These are phyloP conservation scores for Phascolomyces articulosus DNA, from an alignment of 371 early-diverging fungal genomes.

Conservation along the genomic window DNA sequence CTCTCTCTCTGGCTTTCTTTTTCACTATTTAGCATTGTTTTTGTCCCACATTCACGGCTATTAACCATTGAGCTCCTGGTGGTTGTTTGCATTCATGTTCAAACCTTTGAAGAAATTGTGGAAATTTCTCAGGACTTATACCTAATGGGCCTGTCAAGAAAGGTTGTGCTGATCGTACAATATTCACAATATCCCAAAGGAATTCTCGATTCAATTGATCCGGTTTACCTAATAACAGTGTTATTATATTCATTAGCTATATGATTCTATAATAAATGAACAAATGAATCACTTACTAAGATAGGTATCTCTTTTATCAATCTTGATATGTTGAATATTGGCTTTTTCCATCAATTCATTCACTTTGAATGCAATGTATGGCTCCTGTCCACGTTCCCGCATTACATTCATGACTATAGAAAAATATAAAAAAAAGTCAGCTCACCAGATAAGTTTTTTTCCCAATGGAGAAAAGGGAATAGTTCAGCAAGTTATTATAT, in stretches of 20 bases:
- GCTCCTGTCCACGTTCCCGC: conserved; percentile 47
- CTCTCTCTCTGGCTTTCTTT: no score
- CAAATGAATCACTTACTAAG: conserved; percentile 24
- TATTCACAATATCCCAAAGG: conserved; percentile 21
- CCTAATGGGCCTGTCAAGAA: conserved; percentile 22
- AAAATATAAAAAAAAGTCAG: no score
- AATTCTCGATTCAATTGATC: conserved; percentile 24
- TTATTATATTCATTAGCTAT: not conserved
- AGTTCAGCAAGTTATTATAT: no score
- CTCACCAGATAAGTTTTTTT: no score
- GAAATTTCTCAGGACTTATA: conserved; percentile 18
- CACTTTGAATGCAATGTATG: conserved; percentile 48
- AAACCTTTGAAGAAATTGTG: conserved; percentile 19
- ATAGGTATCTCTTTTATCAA: conserved; percentile 19
- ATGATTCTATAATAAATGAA: not conserved
- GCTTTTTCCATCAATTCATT: conserved; percentile 28
- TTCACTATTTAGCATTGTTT: conserved; percentile 4
- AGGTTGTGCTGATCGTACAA: conserved; percentile 23
- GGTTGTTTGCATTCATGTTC: conserved; percentile 18
- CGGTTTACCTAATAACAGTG: conserved; percentile 12
- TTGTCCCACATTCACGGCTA: conserved; percentile 18
- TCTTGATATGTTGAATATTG: conserved; percentile 30
- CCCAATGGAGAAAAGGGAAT: no score
- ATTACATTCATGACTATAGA: conserved; percentile 31
- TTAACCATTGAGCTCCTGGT: conserved; percentile 17